Evolutionary conservation across 2,329 filamentous ascomycete species (phyloP), one percentile per base, ranked within the genome.

Genomic region (Colletotrichum cuscutae): DNA sequence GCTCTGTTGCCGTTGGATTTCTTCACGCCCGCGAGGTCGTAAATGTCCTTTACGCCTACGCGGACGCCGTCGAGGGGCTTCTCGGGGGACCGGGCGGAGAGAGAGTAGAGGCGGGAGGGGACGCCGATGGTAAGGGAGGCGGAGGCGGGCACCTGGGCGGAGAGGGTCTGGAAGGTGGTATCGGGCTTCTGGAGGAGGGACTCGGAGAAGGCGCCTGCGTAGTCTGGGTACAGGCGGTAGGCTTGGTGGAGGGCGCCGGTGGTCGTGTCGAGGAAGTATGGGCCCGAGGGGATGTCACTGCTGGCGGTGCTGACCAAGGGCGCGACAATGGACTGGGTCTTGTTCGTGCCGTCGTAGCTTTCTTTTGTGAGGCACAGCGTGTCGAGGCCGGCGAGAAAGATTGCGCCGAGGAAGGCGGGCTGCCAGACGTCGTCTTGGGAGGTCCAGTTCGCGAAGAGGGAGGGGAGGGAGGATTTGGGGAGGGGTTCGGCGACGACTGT

Each of bases 31-130:
- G 75, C 84, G 52, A 92, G 79, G 74, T 90, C 84, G 76, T 86
- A 90, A 59, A 91, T 89, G 75, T 93, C 91, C 78, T 93, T 93
- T 67, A 92, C 84, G 0, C 86, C 90, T 0, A 92, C 78, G 22
- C 91, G 85, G 4, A 91, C 86, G 22, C 91, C 90, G 5, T 89
- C 87, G 0, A 93, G 82, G 1, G 90, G 90, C 76, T 89, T 86
- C n/a, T 85, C 82, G 0, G 79, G 76, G 0, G 87, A 89, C 58
- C 84, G 86, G 2, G 84, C 86, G 79, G 84, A 1, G 15, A 42
- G 15, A 8, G 37, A 90, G 80, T 91, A 91, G 0, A 92, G 81
- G 11, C 90, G 84, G 7, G 89, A 92, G 4, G 90, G 90, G 0
- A 92, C 90, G 76, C 69, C 85, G 37, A 87, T 76, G 26, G 81